phyloP scores from a whole-genome alignment of 2,329 filamentous ascomycete genomes.

The Fonsecaea monophora region DNA sequence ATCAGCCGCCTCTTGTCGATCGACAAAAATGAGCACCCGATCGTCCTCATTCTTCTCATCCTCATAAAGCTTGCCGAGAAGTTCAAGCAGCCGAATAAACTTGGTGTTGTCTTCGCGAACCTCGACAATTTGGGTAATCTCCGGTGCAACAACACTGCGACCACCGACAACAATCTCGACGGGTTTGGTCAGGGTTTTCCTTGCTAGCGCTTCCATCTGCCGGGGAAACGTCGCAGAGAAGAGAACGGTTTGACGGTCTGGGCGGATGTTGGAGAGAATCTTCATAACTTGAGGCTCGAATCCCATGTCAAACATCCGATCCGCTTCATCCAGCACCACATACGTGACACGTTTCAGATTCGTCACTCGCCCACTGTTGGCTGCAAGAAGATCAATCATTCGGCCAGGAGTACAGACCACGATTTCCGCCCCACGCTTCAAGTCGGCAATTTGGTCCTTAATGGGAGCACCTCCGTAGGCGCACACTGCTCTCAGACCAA shows the following conservation, averaged over 20 bases:
- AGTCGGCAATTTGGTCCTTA: conserved; percentile 94
- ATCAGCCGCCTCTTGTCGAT: conserved; percentile 89
- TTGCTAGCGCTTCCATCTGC: conserved; percentile 87
- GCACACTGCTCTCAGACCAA: conserved; percentile 84
- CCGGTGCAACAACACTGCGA: conserved; percentile 70
- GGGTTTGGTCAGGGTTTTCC: conserved; percentile 83
- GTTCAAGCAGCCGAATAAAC: conserved; percentile 80
- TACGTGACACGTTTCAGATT: conserved; percentile 90
- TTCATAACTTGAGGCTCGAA: conserved; percentile 99
- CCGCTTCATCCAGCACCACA: conserved; percentile 93
- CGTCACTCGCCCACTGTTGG: conserved; percentile 92
- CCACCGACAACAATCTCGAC: conserved; percentile 93
- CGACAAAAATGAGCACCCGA: conserved; percentile 87
- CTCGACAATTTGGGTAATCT: conserved; percentile 91
- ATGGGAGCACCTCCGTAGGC: conserved; percentile 95
- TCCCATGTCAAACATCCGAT: conserved; percentile 99
- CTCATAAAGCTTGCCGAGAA: conserved; percentile 82
- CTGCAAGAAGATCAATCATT: conserved; percentile 92
- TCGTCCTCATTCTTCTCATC: conserved; percentile 82
- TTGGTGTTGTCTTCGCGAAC: conserved; percentile 82
- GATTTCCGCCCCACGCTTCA: conserved; percentile 94
- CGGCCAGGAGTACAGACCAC: conserved; percentile 94
- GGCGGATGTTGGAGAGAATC: conserved; percentile 88
- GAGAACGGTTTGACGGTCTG: conserved; percentile 89
- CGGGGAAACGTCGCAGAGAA: conserved; percentile 97